Conservation (phyloP, 345 rosid species). For the Euphorbia pulcherrima region DNA sequence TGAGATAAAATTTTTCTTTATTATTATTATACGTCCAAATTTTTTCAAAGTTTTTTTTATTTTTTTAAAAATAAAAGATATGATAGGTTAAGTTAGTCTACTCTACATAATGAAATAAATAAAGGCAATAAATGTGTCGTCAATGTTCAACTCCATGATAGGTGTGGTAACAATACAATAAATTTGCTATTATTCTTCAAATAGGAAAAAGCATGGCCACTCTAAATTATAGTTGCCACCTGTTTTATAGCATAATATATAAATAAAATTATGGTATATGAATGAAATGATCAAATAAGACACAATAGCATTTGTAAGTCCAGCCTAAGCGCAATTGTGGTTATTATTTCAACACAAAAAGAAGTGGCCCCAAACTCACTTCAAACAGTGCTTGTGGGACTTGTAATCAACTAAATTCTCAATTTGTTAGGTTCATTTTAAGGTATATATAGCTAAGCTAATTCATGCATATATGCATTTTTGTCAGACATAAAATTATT, state of each 20-base stretch:
- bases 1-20: too few relatives aligned
- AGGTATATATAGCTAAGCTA: too few relatives aligned
- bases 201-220: constrained; percentile 7
- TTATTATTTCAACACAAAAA: background rate
- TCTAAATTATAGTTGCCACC: background rate
- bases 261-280: background rate
- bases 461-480: too few relatives aligned
- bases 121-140: background rate
- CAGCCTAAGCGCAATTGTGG: background rate
- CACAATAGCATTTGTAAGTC: background rate
- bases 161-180: constrained; percentile 9
- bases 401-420: background rate
- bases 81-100: constrained; percentile 1
- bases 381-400: background rate
- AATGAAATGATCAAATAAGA: background rate
- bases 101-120: background rate
- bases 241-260: background rate
- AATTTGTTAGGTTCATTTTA: constrained; percentile 7
- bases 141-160: background rate
- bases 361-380: background rate
- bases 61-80: background rate
- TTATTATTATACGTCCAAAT: too few relatives aligned
- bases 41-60: too few relatives aligned
- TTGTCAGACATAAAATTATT: too few relatives aligned
- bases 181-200: background rate